These are phyloP conservation scores for Gonapodya prolifera DNA, from an alignment of 192 early-diverging fungal species.

Conservation along the genomic window DNA sequence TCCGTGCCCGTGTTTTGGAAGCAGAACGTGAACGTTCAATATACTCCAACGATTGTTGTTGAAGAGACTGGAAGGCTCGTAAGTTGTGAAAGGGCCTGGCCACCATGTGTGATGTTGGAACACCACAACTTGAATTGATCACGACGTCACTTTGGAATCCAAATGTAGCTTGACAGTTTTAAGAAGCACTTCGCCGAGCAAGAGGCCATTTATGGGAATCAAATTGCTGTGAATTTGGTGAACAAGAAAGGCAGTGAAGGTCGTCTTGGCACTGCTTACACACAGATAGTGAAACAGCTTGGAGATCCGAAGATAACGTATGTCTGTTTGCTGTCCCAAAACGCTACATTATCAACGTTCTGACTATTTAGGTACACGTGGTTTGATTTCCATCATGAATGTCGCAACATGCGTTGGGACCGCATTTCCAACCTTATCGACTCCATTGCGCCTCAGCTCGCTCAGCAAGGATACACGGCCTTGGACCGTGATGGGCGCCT, in stretches of 20 bases:
- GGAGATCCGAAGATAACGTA: conserved; percentile 26
- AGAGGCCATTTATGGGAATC: conserved; percentile 58
- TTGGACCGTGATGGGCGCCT: conserved; percentile 23
- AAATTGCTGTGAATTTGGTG: conserved; percentile 83
- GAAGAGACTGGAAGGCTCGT: conserved; percentile 55
- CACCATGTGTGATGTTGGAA: conserved; percentile 1
- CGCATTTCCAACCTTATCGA: conserved; percentile 73
- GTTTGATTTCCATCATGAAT: conserved; percentile 97
- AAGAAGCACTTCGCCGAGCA: conserved; percentile 61
- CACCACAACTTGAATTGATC: conserved; percentile 2
- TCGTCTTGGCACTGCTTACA: conserved; percentile 70
- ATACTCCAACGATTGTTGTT: conserved; percentile 75
- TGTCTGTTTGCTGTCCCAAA: conserved; percentile 6
- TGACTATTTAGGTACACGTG: conserved; percentile 51
- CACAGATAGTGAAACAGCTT: conserved; percentile 35
- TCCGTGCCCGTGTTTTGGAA: conserved; percentile 92
- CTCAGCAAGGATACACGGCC: conserved; percentile 48
- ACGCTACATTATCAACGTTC: conserved; percentile 35
- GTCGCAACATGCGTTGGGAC: conserved; percentile 90
- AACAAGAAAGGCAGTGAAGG: conserved; percentile 90
- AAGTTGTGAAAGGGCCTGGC: conserved; percentile 12
- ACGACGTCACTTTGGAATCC: not conserved
- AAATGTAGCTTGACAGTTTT: conserved; percentile 45
- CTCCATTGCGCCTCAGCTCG: conserved; percentile 53
- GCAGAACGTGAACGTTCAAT: conserved; percentile 83